Evolutionary conservation across 2,329 filamentous ascomycete species (phyloP), one percentile per base, ranked within the genome.

Genomic region (Colletotrichum magnum): DNA sequence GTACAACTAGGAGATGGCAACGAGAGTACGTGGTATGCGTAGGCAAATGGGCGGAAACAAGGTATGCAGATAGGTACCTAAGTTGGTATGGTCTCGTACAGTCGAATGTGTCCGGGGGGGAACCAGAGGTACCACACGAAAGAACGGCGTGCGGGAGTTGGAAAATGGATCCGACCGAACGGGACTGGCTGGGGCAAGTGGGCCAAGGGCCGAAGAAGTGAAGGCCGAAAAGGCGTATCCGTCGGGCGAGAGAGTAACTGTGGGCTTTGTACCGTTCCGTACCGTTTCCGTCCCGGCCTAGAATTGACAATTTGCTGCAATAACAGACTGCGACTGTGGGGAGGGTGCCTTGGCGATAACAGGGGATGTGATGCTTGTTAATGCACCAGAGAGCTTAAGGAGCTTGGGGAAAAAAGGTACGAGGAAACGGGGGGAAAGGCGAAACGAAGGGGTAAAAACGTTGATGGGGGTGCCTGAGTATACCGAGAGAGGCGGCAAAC

Each of bases 151-250:
- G 18, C 54, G 60, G 48, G 51, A 56, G 36, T 48, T 48, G 47
- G 50, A 59, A 69, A 69, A 56, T 69, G 64, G 66, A 43, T 64
- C 61, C 66, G 66, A 69, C 53, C 66, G 66, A 69, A 69, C 66
- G 66, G 66, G 59, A 52, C 50, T 24, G 61, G 54, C 59, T 54
- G 26, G 50, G 21, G 50, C 51, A 16, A 41, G 50, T 61, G 50
- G 57, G 16, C 16, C 32, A 61, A 61, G 67, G 62, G 45, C 67
- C 62, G 67, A 69, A 69, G 62, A 69, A 69, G 57, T 69, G 67
- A 67, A 53, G 67, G 43, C 67, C 67, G 67, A 69, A 69, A 45
- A 48, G 16, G 45, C 21, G 50, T 28, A 47, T 59, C 61, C 54
- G 66, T 59, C 50, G 32, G 39, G 62, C 41, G 48, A 45, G 32